phyloP scores from a whole-genome alignment of 345 rosid species.

The Pugionium cornutum region DNA sequence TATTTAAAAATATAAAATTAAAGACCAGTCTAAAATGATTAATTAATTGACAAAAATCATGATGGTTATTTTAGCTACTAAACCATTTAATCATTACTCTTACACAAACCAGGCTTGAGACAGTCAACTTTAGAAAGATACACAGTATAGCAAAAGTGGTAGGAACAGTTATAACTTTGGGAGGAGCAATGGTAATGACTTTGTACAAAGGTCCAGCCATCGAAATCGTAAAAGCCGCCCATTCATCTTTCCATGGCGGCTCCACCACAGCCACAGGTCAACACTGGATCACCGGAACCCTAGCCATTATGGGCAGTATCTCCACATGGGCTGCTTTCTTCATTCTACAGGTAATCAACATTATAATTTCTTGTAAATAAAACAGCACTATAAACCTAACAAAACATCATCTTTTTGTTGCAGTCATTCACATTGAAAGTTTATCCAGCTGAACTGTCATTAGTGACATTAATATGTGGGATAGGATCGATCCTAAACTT shows the following conservation, averaged over 20 bases:
- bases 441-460: slow-evolving; percentile 88
- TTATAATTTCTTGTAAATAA: background rate
- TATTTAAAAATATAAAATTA: no score
- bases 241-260: slow-evolving; percentile 35
- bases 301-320: slow-evolving; percentile 64
- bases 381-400: no score
- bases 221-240: slow-evolving; percentile 48
- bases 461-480: slow-evolving; percentile 68
- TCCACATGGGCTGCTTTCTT: slow-evolving; percentile 74
- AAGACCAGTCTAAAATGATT: background rate
- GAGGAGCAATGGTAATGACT: slow-evolving; percentile 98
- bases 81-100: no score
- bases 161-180: slow-evolving; percentile 71
- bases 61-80: no score
- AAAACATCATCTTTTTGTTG: background rate
- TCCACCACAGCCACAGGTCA: slow-evolving; percentile 42
- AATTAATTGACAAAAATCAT: no score
- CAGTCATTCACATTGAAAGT: slow-evolving; percentile 74
- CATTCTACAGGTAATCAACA: slow-evolving; percentile 67
- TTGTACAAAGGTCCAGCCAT: slow-evolving; percentile 83
- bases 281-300: slow-evolving; percentile 67
- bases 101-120: slow-evolving; percentile 57
- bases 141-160: slow-evolving; percentile 73
- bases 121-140: slow-evolving; percentile 53
- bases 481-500: slow-evolving; percentile 67